phyloP scores from a whole-genome alignment of 306 rosid species.

The Cicer judaicum region DNA sequence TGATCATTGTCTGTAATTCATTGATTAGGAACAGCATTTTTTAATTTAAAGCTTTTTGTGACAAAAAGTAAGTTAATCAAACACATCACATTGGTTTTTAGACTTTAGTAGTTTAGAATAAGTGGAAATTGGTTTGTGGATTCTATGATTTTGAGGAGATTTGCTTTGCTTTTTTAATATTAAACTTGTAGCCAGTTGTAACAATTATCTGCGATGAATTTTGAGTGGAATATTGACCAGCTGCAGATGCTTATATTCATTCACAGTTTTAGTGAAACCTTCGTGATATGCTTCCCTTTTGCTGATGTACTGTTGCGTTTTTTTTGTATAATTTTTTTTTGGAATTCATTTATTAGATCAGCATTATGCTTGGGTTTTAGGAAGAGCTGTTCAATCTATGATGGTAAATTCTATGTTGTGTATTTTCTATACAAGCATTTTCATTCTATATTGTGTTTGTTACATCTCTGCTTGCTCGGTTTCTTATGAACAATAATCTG shows the following conservation, averaged over 20 bases:
- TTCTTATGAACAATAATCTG: conserved; percentile 31
- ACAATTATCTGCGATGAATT: not conserved
- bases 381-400: conserved; percentile 12
- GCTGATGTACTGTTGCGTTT: not conserved
- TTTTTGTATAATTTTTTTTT: not conserved
- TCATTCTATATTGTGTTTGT: conserved; percentile 17
- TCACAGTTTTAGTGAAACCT: conserved; percentile 16
- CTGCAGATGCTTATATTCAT: not conserved
- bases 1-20: not conserved
- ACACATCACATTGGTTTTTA: not conserved
- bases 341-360: conserved; percentile 20
- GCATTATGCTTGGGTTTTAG: conserved; percentile 13
- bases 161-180: not conserved
- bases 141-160: not conserved
- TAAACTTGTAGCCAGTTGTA: conserved; percentile 10
- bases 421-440: not conserved
- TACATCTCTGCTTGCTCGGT: conserved; percentile 24
- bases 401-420: not conserved
- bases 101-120: conserved; percentile 9
- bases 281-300: conserved; percentile 1
- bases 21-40: not conserved
- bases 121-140: conserved; percentile 9
- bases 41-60: not conserved
- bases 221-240: not conserved
- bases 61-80: not conserved